Evolutionary conservation across 2,329 filamentous ascomycete genomes (phyloP).

Genomic region (Colletotrichum karsti): DNA sequence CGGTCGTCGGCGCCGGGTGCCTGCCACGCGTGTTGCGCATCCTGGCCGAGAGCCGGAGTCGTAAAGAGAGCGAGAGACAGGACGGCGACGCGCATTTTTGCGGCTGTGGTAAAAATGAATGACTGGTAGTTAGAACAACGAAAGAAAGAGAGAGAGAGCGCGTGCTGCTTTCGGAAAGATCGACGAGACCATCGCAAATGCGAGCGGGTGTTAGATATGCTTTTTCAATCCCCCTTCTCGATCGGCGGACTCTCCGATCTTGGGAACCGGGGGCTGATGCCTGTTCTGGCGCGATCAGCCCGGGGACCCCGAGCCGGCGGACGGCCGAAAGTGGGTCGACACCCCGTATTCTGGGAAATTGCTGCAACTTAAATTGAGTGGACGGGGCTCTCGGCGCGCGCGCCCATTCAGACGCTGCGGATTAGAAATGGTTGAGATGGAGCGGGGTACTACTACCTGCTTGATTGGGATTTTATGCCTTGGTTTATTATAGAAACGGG

Average conservation of each 20-base stretch:
- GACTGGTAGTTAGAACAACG: background rate
- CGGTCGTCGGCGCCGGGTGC: background rate
- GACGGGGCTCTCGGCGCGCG: background rate
- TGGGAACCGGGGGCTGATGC: background rate
- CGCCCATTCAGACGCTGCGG: background rate
- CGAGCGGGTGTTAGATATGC: conserved; percentile 11
- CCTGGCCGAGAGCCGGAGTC: background rate
- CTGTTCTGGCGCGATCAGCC: background rate
- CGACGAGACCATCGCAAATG: background rate
- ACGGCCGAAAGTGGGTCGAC: background rate
- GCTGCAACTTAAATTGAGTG: conserved; percentile 3
- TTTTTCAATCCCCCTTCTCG: background rate
- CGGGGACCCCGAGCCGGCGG: conserved; percentile 2
- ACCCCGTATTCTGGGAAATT: conserved; percentile 23
- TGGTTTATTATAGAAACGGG: background rate
- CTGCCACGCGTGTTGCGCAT: background rate
- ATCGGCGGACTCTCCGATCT: background rate
- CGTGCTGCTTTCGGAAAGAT: background rate
- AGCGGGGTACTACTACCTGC: background rate
- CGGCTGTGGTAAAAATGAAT: background rate
- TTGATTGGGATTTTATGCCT: background rate
- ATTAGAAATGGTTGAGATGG: conserved; percentile 15
- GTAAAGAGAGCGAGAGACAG: background rate
- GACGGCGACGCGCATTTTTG: background rate
- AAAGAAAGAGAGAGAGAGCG: background rate